phyloP scores from a whole-genome alignment of 139 green algal genomes.

The Picochlorum sp. region DNA sequence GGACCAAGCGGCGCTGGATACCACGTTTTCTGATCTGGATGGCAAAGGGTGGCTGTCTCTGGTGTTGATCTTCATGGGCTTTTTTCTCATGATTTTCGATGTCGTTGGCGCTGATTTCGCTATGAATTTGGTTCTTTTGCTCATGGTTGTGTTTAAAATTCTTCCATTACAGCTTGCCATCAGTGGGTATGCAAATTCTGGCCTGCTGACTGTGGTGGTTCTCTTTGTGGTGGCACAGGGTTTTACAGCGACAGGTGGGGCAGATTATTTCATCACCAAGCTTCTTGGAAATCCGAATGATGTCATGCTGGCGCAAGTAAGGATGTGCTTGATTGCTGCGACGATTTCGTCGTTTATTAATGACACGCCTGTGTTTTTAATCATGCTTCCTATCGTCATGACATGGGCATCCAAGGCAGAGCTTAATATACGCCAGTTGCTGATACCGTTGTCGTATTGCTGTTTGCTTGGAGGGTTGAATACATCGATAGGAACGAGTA shows the following conservation, averaged over 20 bases:
- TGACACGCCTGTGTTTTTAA: constrained; percentile 57
- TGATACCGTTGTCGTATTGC: constrained; percentile 53
- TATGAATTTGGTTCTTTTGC: constrained; percentile 24
- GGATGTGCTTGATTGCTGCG: constrained; percentile 30
- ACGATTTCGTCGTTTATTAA: constrained; percentile 47
- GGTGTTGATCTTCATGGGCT: constrained; percentile 14
- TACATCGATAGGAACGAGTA: constrained; percentile 51
- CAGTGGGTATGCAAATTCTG: constrained; percentile 31
- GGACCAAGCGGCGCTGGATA: neutral
- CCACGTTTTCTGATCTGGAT: constrained; percentile 5
- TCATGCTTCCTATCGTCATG: constrained; percentile 34
- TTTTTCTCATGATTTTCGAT: constrained; percentile 26
- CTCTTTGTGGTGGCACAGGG: constrained; percentile 47
- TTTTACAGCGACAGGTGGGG: constrained; percentile 32
- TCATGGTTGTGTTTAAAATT: constrained; percentile 24
- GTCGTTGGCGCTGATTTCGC: constrained; percentile 24
- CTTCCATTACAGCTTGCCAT: constrained; percentile 23
- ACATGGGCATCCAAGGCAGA: constrained; percentile 25
- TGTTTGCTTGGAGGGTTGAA: constrained; percentile 48
- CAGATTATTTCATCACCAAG: constrained; percentile 28
- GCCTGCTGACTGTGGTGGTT: constrained; percentile 41
- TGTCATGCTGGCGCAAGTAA: constrained; percentile 18
- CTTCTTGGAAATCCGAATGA: constrained; percentile 21
- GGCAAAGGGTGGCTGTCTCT: constrained; percentile 23
- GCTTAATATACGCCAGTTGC: constrained; percentile 37